Evolutionary conservation across 352 stramenopile species (phyloP).

Genomic region (Ochromonadaceae sp.): DNA sequence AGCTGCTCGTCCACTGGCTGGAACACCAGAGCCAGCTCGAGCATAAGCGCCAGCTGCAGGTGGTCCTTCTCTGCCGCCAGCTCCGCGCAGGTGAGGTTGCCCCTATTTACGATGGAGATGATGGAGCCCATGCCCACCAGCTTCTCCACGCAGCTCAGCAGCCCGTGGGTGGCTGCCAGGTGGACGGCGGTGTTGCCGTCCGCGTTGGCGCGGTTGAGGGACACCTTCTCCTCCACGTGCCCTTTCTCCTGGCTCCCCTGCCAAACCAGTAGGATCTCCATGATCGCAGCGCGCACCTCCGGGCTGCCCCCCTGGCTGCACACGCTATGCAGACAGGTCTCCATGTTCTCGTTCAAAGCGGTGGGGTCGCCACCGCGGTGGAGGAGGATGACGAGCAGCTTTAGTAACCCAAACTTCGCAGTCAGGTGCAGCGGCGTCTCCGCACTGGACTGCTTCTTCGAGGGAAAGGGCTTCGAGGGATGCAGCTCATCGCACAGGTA

Average conservation of each 20-base stretch:
- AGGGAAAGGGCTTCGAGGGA: constrained; percentile 11
- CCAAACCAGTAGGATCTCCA: constrained; percentile 15
- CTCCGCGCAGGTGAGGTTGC: constrained; percentile 10
- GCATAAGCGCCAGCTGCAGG: neutral
- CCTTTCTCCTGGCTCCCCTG: neutral
- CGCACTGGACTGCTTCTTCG: neutral
- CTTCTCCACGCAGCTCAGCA: neutral
- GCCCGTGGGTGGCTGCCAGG: constrained; percentile 9
- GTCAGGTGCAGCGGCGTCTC: constrained; percentile 10
- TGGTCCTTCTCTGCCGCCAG: neutral
- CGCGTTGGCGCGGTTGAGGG: constrained; percentile 18
- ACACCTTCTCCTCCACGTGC: neutral
- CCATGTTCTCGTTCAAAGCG: neutral
- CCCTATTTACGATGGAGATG: constrained; percentile 17
- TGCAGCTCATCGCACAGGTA: constrained; percentile 6
- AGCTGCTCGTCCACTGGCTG: neutral
- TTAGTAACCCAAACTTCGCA: neutral
- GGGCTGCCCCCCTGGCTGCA: neutral
- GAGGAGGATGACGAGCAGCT: neutral
- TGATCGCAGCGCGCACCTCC: neutral
- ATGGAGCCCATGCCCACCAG: constrained; percentile 17
- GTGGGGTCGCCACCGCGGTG: constrained; percentile 7
- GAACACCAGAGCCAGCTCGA: constrained; percentile 17
- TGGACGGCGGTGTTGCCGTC: constrained; percentile 23
- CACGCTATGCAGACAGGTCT: constrained; percentile 13